A percentile compares a stretch with the other conserved stretches of the same genome.
phyloP scores from a whole-genome alignment of 2,329 filamentous ascomycete genomes.

The Diaporthe helianthi region DNA sequence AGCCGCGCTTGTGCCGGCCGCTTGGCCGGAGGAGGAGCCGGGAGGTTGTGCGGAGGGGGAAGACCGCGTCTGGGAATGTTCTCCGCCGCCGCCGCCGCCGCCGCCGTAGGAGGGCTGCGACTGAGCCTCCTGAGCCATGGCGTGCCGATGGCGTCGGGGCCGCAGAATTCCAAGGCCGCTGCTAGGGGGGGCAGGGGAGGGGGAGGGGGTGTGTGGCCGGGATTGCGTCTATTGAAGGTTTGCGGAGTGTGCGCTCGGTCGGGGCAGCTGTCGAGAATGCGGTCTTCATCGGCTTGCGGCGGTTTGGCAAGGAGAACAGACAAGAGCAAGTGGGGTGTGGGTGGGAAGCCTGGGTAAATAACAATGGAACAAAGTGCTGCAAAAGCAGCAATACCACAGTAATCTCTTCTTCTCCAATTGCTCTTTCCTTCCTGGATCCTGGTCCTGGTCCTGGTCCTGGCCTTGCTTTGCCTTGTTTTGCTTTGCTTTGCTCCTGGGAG shows the following conservation, averaged over 20 bases:
- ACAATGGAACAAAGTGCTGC: background rate
- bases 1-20: constrained; percentile 34
- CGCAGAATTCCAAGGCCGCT: constrained; percentile 14
- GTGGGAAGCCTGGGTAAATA: constrained; percentile 19
- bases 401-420: background rate
- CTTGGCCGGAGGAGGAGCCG: constrained; percentile 33
- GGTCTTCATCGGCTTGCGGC: constrained; percentile 35
- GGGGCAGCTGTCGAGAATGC: constrained; percentile 23
- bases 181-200: background rate
- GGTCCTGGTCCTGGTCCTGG: constrained; percentile 9
- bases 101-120: constrained; percentile 12
- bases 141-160: constrained; percentile 28
- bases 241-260: constrained; percentile 26
- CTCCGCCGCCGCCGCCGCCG: background rate
- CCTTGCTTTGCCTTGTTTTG: background rate
- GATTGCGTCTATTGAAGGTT: constrained; percentile 23
- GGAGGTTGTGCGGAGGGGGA: constrained; percentile 29
- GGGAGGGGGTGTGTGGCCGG: background rate
- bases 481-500: background rate
- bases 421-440: constrained; percentile 8
- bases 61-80: constrained; percentile 31
- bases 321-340: constrained; percentile 21
- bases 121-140: constrained; percentile 27
- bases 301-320: constrained; percentile 29
- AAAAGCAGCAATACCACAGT: background rate